Percentiles rank a stretch among this genome's conserved stretches.
Evolutionary conservation across 23 red algal species (phyloP).

Genomic region (Chondrus crispus): DNA sequence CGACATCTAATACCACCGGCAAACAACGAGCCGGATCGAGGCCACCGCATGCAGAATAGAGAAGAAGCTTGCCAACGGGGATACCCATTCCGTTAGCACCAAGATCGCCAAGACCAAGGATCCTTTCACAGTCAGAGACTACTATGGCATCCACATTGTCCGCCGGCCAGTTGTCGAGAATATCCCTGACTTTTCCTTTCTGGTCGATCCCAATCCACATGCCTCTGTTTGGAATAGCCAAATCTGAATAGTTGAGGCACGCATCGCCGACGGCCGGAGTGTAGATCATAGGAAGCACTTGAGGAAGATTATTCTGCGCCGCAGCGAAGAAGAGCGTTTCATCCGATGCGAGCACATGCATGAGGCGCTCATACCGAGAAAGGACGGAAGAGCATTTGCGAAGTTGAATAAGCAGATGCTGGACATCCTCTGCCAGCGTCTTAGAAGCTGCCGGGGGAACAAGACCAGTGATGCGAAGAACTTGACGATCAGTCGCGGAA

Average conservation of each 20-base stretch:
- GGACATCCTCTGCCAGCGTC: slow-evolving; percentile 59
- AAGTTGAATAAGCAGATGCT: slow-evolving; percentile 41
- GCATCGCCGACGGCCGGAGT: slow-evolving; percentile 91
- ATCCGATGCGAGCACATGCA: slow-evolving; percentile 60
- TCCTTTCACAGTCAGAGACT: slow-evolving; percentile 80
- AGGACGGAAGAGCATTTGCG: slow-evolving; percentile 12
- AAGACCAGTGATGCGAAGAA: slow-evolving; percentile 57
- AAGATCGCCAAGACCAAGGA: slow-evolving; percentile 90
- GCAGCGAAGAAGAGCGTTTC: slow-evolving; percentile 85
- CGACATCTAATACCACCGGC: slow-evolving; percentile 88
- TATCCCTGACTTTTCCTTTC: slow-evolving; percentile 33
- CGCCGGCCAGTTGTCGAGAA: slow-evolving; percentile 71
- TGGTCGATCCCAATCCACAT: slow-evolving; percentile 71
- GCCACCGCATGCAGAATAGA: slow-evolving; percentile 90
- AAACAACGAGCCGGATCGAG: slow-evolving; percentile 65
- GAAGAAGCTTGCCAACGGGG: slow-evolving; percentile 86
- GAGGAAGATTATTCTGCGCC: slow-evolving; percentile 46
- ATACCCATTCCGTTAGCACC: slow-evolving; percentile 84
- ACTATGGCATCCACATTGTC: slow-evolving; percentile 78
- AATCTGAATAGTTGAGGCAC: slow-evolving; percentile 64
- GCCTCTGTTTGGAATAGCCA: slow-evolving; percentile 73
- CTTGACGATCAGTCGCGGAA: slow-evolving; percentile 56
- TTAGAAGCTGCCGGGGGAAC: slow-evolving; percentile 57
- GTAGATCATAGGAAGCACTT: slow-evolving; percentile 85
- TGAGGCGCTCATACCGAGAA: slow-evolving; percentile 74